Conservation (phyloP, 257 asterid genomes). For the Solanum sitiens region DNA sequence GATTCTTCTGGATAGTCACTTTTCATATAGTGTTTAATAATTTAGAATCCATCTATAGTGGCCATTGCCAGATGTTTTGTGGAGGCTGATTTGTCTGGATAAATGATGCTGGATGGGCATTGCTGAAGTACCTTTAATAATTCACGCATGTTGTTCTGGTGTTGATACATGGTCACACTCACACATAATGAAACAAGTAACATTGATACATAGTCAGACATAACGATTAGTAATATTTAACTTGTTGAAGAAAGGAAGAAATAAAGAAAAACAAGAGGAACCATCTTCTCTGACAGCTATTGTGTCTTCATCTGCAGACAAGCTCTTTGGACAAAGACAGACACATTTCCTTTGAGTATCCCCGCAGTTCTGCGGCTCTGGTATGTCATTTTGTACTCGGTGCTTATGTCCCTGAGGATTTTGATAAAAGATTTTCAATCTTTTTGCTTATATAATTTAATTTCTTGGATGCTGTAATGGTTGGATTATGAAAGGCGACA, state of each 20-base stretch:
- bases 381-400: slow-evolving; percentile 20
- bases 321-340: slow-evolving; percentile 58
- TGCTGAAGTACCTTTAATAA: neutral
- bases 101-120: neutral
- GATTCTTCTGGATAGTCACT: neutral
- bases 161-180: neutral
- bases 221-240: neutral
- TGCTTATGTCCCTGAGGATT: neutral
- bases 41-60: neutral
- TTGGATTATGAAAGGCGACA: slow-evolving; percentile 34
- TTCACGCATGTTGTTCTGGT: neutral
- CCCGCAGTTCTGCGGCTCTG: slow-evolving; percentile 34
- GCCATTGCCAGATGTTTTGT: neutral
- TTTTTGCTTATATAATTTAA: neutral
- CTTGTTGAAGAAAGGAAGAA: neutral
- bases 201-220: neutral
- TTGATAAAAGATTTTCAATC: neutral
- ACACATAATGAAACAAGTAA: neutral
- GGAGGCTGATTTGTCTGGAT: neutral
- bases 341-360: slow-evolving; percentile 58
- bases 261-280: neutral
- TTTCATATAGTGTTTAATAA: neutral
- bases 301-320: slow-evolving; percentile 38
- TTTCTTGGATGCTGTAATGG: slow-evolving; percentile 5
- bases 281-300: neutral